Conservation (phyloP, 352 stramenopile species). For the Pythium scleroteichum region DNA sequence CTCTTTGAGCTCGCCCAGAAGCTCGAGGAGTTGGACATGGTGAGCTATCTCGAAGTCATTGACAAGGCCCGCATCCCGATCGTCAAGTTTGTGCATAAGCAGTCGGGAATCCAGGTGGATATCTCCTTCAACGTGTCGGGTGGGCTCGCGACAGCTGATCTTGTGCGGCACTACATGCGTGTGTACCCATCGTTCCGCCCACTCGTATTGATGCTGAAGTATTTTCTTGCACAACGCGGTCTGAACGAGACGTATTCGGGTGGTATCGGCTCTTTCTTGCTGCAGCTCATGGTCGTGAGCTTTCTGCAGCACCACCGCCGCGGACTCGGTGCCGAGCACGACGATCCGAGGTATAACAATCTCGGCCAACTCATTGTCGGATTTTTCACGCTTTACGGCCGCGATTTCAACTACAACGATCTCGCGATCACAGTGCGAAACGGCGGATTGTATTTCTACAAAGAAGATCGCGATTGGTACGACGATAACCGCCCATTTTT, state of each 20-base stretch:
- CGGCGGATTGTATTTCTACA: constrained; percentile 93
- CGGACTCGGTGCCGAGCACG: constrained; percentile 44
- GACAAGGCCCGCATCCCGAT: constrained; percentile 94
- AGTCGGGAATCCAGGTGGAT: constrained; percentile 89
- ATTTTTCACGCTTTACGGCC: constrained; percentile 95
- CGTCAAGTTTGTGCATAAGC: constrained; percentile 94
- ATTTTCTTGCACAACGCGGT: constrained; percentile 92
- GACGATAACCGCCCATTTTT: constrained; percentile 78
- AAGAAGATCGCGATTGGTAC: constrained; percentile 78
- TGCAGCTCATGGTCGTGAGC: constrained; percentile 95
- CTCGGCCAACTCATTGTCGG: constrained; percentile 92
- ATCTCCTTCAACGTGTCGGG: constrained; percentile 91
- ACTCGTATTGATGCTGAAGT: constrained; percentile 95
- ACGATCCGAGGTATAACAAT: constrained; percentile 83
- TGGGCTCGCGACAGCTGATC: constrained; percentile 80
- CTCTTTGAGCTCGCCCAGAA: constrained; percentile 54
- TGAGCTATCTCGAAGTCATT: constrained; percentile 94
- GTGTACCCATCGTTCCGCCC: constrained; percentile 91
- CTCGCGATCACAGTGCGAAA: constrained; percentile 92
- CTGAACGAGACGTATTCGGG: constrained; percentile 95
- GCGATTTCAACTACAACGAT: constrained; percentile 93
- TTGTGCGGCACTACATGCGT: constrained; percentile 92
- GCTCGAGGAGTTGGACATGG: constrained; percentile 63
- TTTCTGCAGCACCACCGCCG: constrained; percentile 92
- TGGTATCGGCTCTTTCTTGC: constrained; percentile 92